phyloP scores from a whole-genome alignment of 306 rosid genomes.

The Quercus cerris region DNA sequence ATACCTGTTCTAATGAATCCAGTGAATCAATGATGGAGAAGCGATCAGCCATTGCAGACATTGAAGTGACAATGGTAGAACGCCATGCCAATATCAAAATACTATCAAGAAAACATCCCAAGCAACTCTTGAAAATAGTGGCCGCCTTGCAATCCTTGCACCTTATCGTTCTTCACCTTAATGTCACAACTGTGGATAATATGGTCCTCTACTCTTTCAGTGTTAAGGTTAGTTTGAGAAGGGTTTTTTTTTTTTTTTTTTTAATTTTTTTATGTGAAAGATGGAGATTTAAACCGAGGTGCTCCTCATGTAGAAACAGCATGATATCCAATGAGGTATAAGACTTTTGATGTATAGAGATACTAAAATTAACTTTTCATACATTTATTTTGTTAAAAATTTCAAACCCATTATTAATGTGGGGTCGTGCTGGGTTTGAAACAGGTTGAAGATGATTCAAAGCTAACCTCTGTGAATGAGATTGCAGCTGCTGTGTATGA shows the following conservation, averaged over 20 bases:
- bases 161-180: slow-evolving; percentile 38
- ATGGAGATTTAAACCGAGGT: no score
- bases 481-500: slow-evolving; percentile 45
- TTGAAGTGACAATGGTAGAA: slow-evolving; percentile 42
- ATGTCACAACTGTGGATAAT: slow-evolving; percentile 22
- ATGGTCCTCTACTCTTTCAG: slow-evolving; percentile 40
- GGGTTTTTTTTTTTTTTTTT: no score
- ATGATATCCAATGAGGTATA: no score
- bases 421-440: slow-evolving; percentile 8
- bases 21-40: slow-evolving; percentile 10
- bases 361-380: not conserved
- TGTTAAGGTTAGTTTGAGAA: slow-evolving; percentile 28
- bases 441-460: slow-evolving; percentile 39
- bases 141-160: slow-evolving; percentile 32
- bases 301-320: no score
- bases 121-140: slow-evolving; percentile 38
- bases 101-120: slow-evolving; percentile 23
- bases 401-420: not conserved
- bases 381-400: not conserved
- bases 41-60: slow-evolving; percentile 24
- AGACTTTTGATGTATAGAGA: not conserved
- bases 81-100: slow-evolving; percentile 39
- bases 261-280: no score
- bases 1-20: slow-evolving; percentile 1
- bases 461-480: slow-evolving; percentile 33